Evolutionary conservation across 306 rosid species (phyloP), one percentile per base, ranked within the genome.

Genomic region (Cicer bijugum): DNA sequence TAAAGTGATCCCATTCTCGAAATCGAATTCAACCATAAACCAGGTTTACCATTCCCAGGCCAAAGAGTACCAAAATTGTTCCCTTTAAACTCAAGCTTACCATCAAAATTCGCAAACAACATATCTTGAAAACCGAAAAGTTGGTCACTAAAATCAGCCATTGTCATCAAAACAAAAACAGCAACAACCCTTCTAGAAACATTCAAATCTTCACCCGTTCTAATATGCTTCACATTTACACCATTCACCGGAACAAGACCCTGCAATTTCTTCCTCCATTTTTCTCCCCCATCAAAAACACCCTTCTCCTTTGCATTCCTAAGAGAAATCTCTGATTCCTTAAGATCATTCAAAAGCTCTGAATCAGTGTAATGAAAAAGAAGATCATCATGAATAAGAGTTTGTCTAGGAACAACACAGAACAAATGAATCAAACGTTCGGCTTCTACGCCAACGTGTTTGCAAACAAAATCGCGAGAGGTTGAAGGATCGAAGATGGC

Each of bases 91-190:
- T 87, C 89, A 1, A 87, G 86, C 8, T 85, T 80, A 1, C 96
- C 95, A 44, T 94, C 44, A 0, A 1, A 35, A 55, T 89, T 91
- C 1, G 87, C 91, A 37, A 91, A 91, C 59, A 89, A 16, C 12
- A 1, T 47, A 51, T 94, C 95, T 80, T 91, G 97, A 14, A 91
- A 94, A 20, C 97, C 75, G 63, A 85, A 89, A 5, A 83, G 69
- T 63, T 94, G 98, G 16, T 91, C 95, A 23, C 92, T 85, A 76
- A 94, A 94, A 86, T 89, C 96, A 0, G 96, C 96, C 80, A 91
- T 79, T 2, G 98, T 94, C 92, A 89, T 87, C 89, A 87, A 12
- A 6, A 94, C 66, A 53, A 94, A 94, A 60, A 84, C 28, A 1
- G 88, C 97, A 4, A 91, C 85, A 1, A 91, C 45, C 56, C 95